These are phyloP conservation scores for Candida insectorum DNA, from an alignment of 805 yeast genomes.

Conservation along the genomic window DNA sequence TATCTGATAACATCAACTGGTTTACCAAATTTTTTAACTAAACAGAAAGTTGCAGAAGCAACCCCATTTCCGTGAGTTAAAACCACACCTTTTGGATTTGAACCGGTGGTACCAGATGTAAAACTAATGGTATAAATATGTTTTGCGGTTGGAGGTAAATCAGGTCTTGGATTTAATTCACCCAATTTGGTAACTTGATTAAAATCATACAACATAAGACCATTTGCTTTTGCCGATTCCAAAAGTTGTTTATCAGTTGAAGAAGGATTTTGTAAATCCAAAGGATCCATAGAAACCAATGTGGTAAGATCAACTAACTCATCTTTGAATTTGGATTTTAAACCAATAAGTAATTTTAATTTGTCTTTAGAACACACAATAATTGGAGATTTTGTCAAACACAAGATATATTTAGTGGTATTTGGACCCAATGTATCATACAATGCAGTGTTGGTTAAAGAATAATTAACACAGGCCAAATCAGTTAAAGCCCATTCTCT, in stretches of 20 bases:
- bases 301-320: slow-evolving; percentile 27
- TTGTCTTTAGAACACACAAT: slow-evolving; percentile 35
- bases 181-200: slow-evolving; percentile 30
- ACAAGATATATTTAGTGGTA: slow-evolving; percentile 61
- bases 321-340: slow-evolving; percentile 22
- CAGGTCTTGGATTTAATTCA: slow-evolving; percentile 23
- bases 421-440: slow-evolving; percentile 45
- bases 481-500: slow-evolving; percentile 71
- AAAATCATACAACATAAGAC: slow-evolving; percentile 25
- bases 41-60: slow-evolving; percentile 42
- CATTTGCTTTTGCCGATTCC: slow-evolving; percentile 16
- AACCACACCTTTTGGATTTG: slow-evolving; percentile 65
- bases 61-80: slow-evolving; percentile 49
- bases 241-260: slow-evolving; percentile 15
- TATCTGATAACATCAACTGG: slow-evolving; percentile 16
- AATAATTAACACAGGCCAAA: slow-evolving; percentile 59
- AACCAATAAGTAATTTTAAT: slow-evolving; percentile 21
- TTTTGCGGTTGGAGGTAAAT: slow-evolving; percentile 48
- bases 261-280: slow-evolving; percentile 28
- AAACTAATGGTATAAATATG: slow-evolving; percentile 57
- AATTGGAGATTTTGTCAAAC: slow-evolving; percentile 57
- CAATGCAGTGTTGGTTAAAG: slow-evolving; percentile 26
- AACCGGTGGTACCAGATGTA: slow-evolving; percentile 75
- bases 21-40: slow-evolving; percentile 17
- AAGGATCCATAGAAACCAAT: slow-evolving; percentile 36